These are phyloP conservation scores for Globisporangium canariense DNA, from an alignment of 352 stramenopile species.

Conservation along the genomic window DNA sequence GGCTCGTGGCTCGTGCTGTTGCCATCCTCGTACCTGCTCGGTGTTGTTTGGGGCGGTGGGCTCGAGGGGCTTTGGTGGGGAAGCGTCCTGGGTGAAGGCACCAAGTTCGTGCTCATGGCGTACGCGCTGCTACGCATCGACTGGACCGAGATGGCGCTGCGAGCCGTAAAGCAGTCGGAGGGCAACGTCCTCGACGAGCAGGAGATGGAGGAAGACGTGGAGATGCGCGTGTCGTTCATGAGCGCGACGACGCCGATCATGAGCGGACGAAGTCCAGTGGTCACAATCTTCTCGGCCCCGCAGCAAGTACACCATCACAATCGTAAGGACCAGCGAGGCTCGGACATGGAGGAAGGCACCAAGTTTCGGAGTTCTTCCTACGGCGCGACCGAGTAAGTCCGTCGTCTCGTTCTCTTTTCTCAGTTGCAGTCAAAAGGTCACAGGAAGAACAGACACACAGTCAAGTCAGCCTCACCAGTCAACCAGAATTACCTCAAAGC, in stretches of 20 bases:
- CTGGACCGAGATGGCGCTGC: constrained; percentile 64
- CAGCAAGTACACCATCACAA: constrained; percentile 40
- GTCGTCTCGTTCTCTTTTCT: not conserved
- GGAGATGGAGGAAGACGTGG: constrained; percentile 65
- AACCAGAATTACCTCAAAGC: not conserved
- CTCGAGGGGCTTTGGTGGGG: constrained; percentile 75
- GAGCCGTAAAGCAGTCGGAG: constrained; percentile 63
- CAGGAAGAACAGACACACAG: not conserved
- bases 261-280: constrained; percentile 47
- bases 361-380: constrained; percentile 20
- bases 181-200: constrained; percentile 41
- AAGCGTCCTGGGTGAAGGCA: constrained; percentile 61
- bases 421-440: not conserved
- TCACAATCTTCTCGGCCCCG: constrained; percentile 57
- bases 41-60: constrained; percentile 43
- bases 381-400: constrained; percentile 14
- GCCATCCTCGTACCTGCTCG: constrained; percentile 53
- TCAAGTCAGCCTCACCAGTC: not conserved
- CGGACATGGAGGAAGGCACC: constrained; percentile 18
- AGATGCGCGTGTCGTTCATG: constrained; percentile 54
- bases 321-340: constrained; percentile 16
- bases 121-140: constrained; percentile 56
- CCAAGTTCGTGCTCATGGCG: constrained; percentile 71
- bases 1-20: constrained; percentile 76
- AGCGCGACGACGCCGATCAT: constrained; percentile 59